phyloP scores from a whole-genome alignment of 768 basidiomycete genomes.

The Mycena amicta region DNA sequence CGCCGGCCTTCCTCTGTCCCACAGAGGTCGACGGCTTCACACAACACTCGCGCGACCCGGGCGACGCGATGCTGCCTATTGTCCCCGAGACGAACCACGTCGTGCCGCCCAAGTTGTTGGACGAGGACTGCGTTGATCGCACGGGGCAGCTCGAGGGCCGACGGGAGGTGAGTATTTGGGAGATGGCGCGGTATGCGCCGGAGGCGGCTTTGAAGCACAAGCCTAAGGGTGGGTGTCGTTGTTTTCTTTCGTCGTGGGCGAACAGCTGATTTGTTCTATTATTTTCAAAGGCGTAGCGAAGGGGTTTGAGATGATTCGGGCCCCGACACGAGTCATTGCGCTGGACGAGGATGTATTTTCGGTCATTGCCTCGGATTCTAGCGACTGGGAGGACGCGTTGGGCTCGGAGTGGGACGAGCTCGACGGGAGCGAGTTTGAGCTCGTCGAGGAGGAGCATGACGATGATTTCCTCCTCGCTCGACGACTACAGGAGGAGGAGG shows the following conservation, averaged over 20 bases:
- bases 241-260: not conserved
- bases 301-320: conserved; percentile 8
- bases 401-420: not conserved
- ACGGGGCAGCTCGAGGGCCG: not conserved
- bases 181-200: not conserved
- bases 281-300: conserved; percentile 7
- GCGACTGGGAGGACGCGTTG: not conserved
- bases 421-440: conserved; percentile 1
- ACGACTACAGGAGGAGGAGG: not conserved
- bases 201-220: not conserved
- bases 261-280: too few species aligned
- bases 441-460: not conserved
- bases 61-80: not conserved
- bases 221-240: not conserved
- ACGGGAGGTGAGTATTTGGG: not conserved
- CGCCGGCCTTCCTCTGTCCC: conserved; percentile 11
- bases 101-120: not conserved
- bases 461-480: conserved; percentile 1
- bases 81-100: not conserved
- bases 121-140: not conserved
- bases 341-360: not conserved
- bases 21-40: conserved; percentile 12
- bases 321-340: conserved; percentile 7
- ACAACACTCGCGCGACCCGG: not conserved
- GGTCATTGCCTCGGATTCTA: not conserved